Evolutionary conservation across 73 alveolate genomes (phyloP), one percentile per base, ranked within the genome.

Genomic region (Paraurostyla sp.): DNA sequence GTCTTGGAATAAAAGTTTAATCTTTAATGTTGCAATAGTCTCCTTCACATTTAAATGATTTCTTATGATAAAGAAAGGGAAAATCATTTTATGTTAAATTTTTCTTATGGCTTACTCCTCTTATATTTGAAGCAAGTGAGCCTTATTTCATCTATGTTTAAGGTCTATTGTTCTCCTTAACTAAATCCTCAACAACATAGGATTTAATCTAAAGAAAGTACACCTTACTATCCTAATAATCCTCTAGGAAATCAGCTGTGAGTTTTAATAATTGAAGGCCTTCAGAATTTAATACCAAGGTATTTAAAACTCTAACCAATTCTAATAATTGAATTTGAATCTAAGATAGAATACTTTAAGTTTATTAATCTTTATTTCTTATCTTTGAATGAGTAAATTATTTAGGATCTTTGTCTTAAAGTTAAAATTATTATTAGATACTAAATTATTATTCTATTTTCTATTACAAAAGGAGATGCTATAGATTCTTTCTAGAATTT

Each of bases 61-160:
- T 38, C 25, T 32, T 65, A 32, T 22, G 9, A 4, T 32, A 6
- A 65, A n/a, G n/a, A n/a, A 65, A 65, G 9, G 82, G 82, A 30
- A 65, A 40, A 22, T 65, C 82, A 65, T 65, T 65, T 2, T 56
- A 38, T 15, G 82, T 65, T 30, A 65, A 4, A 65, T 65, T 65
- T 65, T 65, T 65, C 82, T 38, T 65, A 38, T 65, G 82, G 23
- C 41, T 36, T n/a, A n/a, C n/a, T n/a, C n/a, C n/a, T n/a, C n/a
- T n/a, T n/a, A n/a, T n/a, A n/a, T n/a, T n/a, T n/a, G n/a, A n/a
- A n/a, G n/a, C n/a, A n/a, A n/a, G n/a, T n/a, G n/a, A n/a, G n/a
- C n/a, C n/a, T n/a, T n/a, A n/a, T n/a, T n/a, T n/a, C n/a, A n/a
- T 65, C 56, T 16, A 38, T 9, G 58, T 32, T 65, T 7, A 6